These are phyloP conservation scores for Picea sitchensis DNA, from an alignment of 75 land plant species.

Conservation along the genomic window DNA sequence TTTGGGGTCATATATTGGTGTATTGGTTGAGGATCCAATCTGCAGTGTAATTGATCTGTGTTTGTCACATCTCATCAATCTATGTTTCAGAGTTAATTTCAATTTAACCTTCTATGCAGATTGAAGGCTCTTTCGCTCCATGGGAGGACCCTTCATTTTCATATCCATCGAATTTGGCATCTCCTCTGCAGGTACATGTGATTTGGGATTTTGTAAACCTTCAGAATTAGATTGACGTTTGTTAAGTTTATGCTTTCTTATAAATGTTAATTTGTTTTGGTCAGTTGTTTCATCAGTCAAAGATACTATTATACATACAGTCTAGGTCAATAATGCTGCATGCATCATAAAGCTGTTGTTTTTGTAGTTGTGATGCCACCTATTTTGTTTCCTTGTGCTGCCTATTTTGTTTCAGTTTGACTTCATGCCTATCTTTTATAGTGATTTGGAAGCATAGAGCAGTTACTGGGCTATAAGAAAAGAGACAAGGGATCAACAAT, in stretches of 20 bases:
- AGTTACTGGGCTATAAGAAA: too few relatives aligned
- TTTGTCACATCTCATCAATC: too few relatives aligned
- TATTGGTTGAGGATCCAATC: too few relatives aligned
- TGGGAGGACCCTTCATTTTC: slow-evolving; percentile 85
- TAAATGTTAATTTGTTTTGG: neutral
- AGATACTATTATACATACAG: neutral
- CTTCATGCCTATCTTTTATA: neutral
- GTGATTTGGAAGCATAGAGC: neutral
- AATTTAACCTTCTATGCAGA: slow-evolving; percentile 16
- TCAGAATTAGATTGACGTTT: neutral
- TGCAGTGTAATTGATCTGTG: too few relatives aligned
- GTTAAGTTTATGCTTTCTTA: neutral
- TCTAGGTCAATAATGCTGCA: neutral
- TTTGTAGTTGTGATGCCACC: neutral
- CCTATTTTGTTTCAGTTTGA: neutral
- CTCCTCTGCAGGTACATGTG: slow-evolving; percentile 60
- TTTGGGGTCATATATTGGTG: too few relatives aligned
- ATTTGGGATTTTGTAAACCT: neutral
- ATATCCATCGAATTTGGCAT: slow-evolving; percentile 87
- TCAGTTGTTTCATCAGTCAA: neutral
- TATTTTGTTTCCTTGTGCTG: neutral
- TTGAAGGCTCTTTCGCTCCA: slow-evolving; percentile 79
- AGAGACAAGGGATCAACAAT: too few relatives aligned
- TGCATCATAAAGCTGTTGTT: neutral
- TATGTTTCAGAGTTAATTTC: neutral